These are phyloP conservation scores for Heterotrichella gracilis DNA, from an alignment of 352 stramenopile genomes.

Conservation along the genomic window DNA sequence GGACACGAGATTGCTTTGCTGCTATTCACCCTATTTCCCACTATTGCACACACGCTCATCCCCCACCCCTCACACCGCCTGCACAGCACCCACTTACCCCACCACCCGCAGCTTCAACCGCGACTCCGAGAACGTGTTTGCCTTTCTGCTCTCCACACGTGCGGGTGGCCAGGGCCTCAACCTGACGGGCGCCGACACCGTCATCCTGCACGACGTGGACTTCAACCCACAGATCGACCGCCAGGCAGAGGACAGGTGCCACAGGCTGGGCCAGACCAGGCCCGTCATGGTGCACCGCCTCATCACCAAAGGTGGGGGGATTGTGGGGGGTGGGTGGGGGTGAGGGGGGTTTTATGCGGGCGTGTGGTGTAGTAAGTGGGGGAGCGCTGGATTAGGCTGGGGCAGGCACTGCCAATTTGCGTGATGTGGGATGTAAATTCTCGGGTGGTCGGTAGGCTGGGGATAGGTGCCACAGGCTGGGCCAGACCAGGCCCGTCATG, in stretches of 20 bases:
- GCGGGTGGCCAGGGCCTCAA: slow-evolving; percentile 90
- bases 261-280: slow-evolving; percentile 52
- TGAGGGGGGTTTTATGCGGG: too few relatives aligned
- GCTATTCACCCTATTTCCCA: slow-evolving; percentile 36
- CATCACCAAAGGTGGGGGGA: too few relatives aligned
- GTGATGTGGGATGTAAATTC: too few relatives aligned
- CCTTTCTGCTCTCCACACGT: slow-evolving; percentile 78
- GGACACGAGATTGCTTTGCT: too few relatives aligned
- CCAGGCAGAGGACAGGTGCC: slow-evolving; percentile 47
- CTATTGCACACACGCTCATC: too few relatives aligned
- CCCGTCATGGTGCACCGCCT: slow-evolving; percentile 58
- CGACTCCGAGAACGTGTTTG: slow-evolving; percentile 64
- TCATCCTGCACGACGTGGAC: slow-evolving; percentile 38
- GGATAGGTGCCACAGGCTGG: slow-evolving; percentile 81
- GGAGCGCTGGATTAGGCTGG: too few relatives aligned
- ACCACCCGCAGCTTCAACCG: slow-evolving; percentile 62
- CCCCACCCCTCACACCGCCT: too few relatives aligned
- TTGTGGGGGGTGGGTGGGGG: too few relatives aligned
- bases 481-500: slow-evolving; percentile 81
- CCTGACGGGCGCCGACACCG: slow-evolving; percentile 43
- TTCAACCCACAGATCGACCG: slow-evolving; percentile 42
- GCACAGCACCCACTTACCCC: too few relatives aligned
- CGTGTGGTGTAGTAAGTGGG: too few relatives aligned
- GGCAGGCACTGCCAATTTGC: too few relatives aligned
- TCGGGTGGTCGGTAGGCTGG: too few relatives aligned